Percentiles rank a stretch among this genome's conserved stretches.
Conservation (phyloP, 257 asterid genomes). For the Leonotis leonurus region DNA sequence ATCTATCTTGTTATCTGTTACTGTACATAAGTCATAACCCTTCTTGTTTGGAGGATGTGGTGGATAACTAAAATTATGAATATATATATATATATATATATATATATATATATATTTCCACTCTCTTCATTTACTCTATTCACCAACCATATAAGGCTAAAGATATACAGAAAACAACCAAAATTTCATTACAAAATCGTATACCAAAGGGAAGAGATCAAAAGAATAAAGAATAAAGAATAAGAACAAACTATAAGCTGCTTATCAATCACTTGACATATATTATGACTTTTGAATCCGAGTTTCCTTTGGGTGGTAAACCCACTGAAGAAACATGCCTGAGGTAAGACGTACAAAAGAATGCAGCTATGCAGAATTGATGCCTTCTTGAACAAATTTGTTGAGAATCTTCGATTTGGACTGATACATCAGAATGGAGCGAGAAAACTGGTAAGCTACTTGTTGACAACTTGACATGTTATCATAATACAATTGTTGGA, state of each 20-base stretch:
- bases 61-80: too few species aligned
- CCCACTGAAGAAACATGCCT: not conserved
- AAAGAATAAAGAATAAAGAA: constrained; percentile 19
- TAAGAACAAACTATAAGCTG: too few species aligned
- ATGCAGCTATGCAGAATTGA: not conserved
- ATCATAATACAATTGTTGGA: too few species aligned
- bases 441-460: not conserved
- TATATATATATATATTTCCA: too few species aligned
- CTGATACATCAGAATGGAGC: constrained; percentile 8
- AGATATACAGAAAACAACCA: constrained; percentile 1
- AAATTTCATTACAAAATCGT: constrained; percentile 8
- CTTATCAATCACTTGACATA: constrained; percentile 13
- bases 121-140: too few species aligned
- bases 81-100: too few species aligned
- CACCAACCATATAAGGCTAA: not conserved
- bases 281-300: not conserved
- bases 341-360: constrained; percentile 10
- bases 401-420: not conserved
- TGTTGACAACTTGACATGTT: not conserved
- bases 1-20: not conserved
- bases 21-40: not conserved
- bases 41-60: too few species aligned
- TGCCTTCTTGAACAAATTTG: constrained; percentile 14
- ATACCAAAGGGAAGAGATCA: not conserved
- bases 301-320: not conserved